Base-by-base conservation (phyloP, 805 yeast species). In the baker's yeast (Saccharomyces cerevisiae) region DNA sequence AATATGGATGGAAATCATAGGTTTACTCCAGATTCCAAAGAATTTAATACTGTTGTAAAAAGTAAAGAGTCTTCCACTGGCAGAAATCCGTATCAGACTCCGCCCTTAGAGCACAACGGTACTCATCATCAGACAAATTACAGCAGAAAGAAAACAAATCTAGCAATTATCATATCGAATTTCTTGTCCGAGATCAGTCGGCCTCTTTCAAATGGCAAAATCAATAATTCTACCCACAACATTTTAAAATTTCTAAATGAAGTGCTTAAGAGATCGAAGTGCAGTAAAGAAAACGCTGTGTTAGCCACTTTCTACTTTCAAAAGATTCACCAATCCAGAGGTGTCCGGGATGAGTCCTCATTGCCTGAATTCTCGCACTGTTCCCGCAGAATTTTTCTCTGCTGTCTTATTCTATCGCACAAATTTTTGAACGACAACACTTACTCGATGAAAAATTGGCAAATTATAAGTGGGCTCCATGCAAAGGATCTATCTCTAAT, bases 401-500 rank as follows among this genome's bases (percentile, higher is more conserved):
- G 57, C 29, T 64, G 66, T 48, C 55, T 66, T 28, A 58, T 66
- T 14, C 48, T 66, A 3, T 55, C 62, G 9, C 70, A 66, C 50
- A 66, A 66, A 54, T 64, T 61, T 48, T 46, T 57, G 14, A 63
- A 60, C 49, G 70, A 66, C 53, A 61, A 58, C 26, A 64, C 68
- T 5, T 64, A 61, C 47, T 58, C 64, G 13, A 59, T 63, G 62
- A 57, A 60, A 47, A 57, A 65, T 17, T 66, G 70, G 70, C 58
- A 61, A 13, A 48, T 53, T 13, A 60, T 66, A 14, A 57, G 61
- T 51, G 70, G 70, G 1, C 53, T 66, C 21, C 43, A 55, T 4
- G 29, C 54, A 27, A 56, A 53, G 43, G 61, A 54, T 48, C 30
- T 66, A 1, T 43, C 63, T 6, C 51, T 54, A 27, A 62, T 64